These are phyloP conservation scores for Stromatinia cepivora DNA, from an alignment of 2,329 filamentous ascomycete genomes.

Conservation along the genomic window DNA sequence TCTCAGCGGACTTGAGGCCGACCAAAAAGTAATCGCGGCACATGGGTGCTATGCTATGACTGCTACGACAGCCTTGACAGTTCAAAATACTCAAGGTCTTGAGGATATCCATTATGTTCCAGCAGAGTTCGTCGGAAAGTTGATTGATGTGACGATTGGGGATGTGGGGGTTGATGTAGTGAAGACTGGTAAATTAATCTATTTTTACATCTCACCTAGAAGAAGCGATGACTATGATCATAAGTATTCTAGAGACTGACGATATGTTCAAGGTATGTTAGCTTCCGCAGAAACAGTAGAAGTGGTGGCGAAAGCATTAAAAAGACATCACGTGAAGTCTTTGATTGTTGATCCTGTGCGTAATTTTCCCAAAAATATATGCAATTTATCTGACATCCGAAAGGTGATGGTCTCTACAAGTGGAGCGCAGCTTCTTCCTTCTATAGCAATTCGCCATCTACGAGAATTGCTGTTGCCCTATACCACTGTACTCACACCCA, in stretches of 20 bases:
- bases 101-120: slow-evolving; percentile 78
- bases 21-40: slow-evolving; percentile 90
- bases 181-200: slow-evolving; percentile 71
- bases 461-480: slow-evolving; percentile 60
- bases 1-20: slow-evolving; percentile 83
- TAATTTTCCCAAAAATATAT: not conserved
- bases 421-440: slow-evolving; percentile 67
- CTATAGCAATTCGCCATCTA: slow-evolving; percentile 62
- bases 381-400: slow-evolving; percentile 24
- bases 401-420: slow-evolving; percentile 91
- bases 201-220: not conserved
- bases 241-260: not conserved
- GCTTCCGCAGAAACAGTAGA: slow-evolving; percentile 69
- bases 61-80: slow-evolving; percentile 91
- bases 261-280: slow-evolving; percentile 67
- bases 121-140: slow-evolving; percentile 74
- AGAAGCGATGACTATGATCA: not conserved
- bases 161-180: slow-evolving; percentile 89
- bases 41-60: slow-evolving; percentile 97
- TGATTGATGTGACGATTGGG: slow-evolving; percentile 79
- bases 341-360: slow-evolving; percentile 75
- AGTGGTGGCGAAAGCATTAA: slow-evolving; percentile 65
- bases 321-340: slow-evolving; percentile 54
- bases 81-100: slow-evolving; percentile 88
- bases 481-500: slow-evolving; percentile 72